A percentile compares a stretch with the other conserved stretches of the same genome.
Evolutionary conservation across 352 stramenopile species (phyloP).

Genomic region (Pseudoperonospora humuli): DNA sequence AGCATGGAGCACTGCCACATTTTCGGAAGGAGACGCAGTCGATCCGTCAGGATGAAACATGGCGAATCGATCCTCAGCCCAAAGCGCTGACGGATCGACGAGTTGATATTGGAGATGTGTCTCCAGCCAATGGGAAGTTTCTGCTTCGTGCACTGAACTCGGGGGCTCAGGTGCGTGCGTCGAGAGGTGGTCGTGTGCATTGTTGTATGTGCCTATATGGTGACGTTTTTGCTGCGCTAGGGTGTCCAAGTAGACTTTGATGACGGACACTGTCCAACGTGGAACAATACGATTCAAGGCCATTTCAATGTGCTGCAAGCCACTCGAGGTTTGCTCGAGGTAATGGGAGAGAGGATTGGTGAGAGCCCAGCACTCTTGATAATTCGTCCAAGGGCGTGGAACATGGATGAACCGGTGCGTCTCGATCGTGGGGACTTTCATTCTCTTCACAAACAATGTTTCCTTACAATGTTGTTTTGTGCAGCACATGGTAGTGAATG

Average conservation of each 20-base stretch:
- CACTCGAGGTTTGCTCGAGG: conserved; percentile 46
- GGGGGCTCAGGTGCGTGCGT: conserved; percentile 69
- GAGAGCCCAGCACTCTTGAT: conserved; percentile 78
- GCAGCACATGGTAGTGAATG: conserved; percentile 88
- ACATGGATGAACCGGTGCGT: conserved; percentile 89
- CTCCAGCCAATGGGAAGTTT: conserved; percentile 84
- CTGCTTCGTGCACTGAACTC: conserved; percentile 92
- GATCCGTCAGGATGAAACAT: conserved; percentile 56
- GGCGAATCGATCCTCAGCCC: conserved; percentile 57
- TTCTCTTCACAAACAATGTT: too few relatives aligned
- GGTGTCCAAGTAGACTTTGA: conserved; percentile 77
- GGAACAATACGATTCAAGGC: conserved; percentile 87
- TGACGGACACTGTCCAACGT: conserved; percentile 85
- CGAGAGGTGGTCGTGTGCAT: too few relatives aligned
- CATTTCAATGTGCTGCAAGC: conserved; percentile 91
- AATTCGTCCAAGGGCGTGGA: conserved; percentile 90
- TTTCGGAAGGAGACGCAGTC: conserved; percentile 70
- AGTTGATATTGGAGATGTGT: conserved; percentile 91
- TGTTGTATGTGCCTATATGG: too few relatives aligned
- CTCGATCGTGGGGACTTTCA: too few relatives aligned
- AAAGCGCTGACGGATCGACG: conserved; percentile 78
- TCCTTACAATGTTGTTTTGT: background rate
- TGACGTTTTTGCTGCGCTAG: conserved; percentile 6
- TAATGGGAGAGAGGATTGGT: conserved; percentile 17
- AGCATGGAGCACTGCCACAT: conserved; percentile 65